A percentile compares a stretch with the other conserved stretches of the same genome.
Conservation (phyloP, 2,329 filamentous ascomycete species). For the Nothopassalora personata region DNA sequence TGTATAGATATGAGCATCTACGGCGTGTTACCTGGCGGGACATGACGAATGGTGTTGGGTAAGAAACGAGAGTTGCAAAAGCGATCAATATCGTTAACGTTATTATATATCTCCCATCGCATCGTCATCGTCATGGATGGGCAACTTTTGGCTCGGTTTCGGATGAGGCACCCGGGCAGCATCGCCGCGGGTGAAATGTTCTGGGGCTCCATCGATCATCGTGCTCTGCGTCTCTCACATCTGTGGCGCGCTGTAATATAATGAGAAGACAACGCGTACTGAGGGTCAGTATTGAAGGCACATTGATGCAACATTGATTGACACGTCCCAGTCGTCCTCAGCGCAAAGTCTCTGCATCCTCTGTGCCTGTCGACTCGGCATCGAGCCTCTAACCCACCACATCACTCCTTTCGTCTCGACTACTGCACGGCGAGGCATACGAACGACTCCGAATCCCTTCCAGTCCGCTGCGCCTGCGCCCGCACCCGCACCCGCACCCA, state of each 20-base stretch:
- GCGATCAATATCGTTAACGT: not conserved
- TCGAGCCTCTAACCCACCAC: slow-evolving; percentile 14
- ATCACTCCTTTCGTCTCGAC: slow-evolving; percentile 4
- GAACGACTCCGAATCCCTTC: slow-evolving; percentile 8
- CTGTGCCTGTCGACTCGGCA: slow-evolving; percentile 28
- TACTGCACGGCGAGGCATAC: slow-evolving; percentile 10
- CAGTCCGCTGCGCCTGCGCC: slow-evolving; percentile 8
- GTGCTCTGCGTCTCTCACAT: not conserved
- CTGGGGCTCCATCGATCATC: not conserved
- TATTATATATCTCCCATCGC: not conserved
- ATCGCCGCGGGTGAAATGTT: not conserved
- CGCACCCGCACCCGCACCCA: not conserved
- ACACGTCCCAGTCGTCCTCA: slow-evolving; percentile 22
- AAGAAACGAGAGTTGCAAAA: not conserved
- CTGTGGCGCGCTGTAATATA: not conserved
- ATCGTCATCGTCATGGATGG: not conserved
- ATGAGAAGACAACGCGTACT: slow-evolving; percentile 29
- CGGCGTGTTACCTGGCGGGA: slow-evolving; percentile 21
- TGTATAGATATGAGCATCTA: not conserved
- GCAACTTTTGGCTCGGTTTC: not conserved
- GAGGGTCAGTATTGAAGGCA: slow-evolving; percentile 18
- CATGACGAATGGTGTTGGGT: slow-evolving; percentile 12
- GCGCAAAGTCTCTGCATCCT: slow-evolving; percentile 31
- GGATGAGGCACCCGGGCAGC: not conserved
- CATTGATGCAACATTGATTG: slow-evolving; percentile 7